Base-by-base conservation (phyloP, 345 rosid species). In the Brassica carinata region DNA sequence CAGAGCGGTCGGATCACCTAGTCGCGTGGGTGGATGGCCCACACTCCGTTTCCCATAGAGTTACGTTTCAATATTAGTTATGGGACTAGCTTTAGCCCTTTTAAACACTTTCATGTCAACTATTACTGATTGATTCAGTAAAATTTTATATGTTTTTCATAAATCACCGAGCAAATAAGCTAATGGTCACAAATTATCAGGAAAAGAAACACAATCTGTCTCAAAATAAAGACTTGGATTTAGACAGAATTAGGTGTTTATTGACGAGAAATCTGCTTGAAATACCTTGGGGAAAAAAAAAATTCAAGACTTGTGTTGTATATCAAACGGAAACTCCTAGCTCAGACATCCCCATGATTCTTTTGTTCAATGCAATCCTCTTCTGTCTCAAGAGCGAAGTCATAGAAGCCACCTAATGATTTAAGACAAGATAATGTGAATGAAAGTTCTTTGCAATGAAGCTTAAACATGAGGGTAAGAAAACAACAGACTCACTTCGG, bases 301-400 rank as follows among this genome's bases (percentile, higher is more conserved):
- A 36, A 48, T 40, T 43, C 71, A 74, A 74, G 64, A 55, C 72
- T 38, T 1, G 68, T 79, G 51, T 70, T 51, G 73, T 27, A 53
- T 72, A 36, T 84, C 82, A 94, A 64, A 88, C 89, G 13, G 92
- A 83, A 62, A 95, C 83, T 14, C 99, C 96, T 64, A 88, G 84
- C 77, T 91, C 99, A 36, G 99, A 91, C 59, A 95, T 91, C 85
- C 88, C 87, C 86, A 89, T 75, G 71, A 91, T 89, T 75, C 87
- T 85, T 83, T 91, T 95, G 89, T 90, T 83, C 69, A 89, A 81
- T 19, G 72, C 81, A 43, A 59, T 58, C 86, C 92, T 90, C 76
- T 85, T 91, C 83, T 81, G 87, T 83, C 85, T 88, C 86, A 95
- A 71, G 71, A 62, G 76, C 3, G 98, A 90, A 64, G 89, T 84